Conservation (phyloP, 2,329 filamentous ascomycete genomes). For the Clonostachys byssicola region DNA sequence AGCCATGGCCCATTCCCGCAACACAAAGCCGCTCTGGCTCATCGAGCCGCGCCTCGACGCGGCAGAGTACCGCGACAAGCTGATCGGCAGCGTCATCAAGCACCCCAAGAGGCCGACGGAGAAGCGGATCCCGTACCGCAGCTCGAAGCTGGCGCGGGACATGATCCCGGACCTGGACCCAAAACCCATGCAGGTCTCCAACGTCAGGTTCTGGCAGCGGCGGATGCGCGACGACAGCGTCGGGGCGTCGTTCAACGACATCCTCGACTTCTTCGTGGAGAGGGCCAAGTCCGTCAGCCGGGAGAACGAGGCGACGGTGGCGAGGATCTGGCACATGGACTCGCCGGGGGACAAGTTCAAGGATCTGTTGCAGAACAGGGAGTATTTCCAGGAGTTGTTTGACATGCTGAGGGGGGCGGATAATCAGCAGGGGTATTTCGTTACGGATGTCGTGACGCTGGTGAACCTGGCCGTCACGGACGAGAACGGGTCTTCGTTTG, state of each 20-base stretch:
- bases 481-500: slow-evolving; percentile 3
- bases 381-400: slow-evolving; percentile 19
- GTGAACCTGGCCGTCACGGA: slow-evolving; percentile 14
- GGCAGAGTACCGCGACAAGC: slow-evolving; percentile 16
- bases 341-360: slow-evolving; percentile 19
- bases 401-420: slow-evolving; percentile 9
- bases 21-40: slow-evolving; percentile 18
- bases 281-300: slow-evolving; percentile 10
- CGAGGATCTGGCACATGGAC: slow-evolving; percentile 21
- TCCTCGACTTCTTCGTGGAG: slow-evolving; percentile 16
- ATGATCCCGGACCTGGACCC: slow-evolving; percentile 16
- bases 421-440: slow-evolving; percentile 16
- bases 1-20: slow-evolving; percentile 2
- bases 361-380: slow-evolving; percentile 13
- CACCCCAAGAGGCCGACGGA: slow-evolving; percentile 17
- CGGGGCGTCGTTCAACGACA: slow-evolving; percentile 13
- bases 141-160: slow-evolving; percentile 10
- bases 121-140: slow-evolving; percentile 14
- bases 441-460: slow-evolving; percentile 18
- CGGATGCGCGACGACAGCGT: slow-evolving; percentile 14
- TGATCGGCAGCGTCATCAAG: slow-evolving; percentile 20
- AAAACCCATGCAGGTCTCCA: slow-evolving; percentile 16
- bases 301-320: slow-evolving; percentile 15
- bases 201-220: slow-evolving; percentile 17
- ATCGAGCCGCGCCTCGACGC: slow-evolving; percentile 18